phyloP scores from a whole-genome alignment of 2,329 filamentous ascomycete species.

The Colletotrichum sublineola region DNA sequence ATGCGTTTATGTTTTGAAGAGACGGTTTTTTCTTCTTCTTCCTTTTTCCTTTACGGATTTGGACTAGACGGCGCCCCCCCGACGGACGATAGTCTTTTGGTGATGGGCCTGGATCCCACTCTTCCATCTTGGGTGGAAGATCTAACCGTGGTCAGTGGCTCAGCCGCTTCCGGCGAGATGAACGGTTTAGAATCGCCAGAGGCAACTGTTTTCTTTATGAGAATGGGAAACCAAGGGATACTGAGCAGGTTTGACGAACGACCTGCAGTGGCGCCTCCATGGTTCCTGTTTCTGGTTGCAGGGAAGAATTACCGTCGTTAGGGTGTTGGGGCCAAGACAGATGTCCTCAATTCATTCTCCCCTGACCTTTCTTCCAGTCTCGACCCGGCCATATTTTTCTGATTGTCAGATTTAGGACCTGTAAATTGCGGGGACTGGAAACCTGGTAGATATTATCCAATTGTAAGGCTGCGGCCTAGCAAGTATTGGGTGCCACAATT shows the following conservation, averaged over 20 bases:
- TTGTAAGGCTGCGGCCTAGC: background rate
- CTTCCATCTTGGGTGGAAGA: background rate
- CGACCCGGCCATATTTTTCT: background rate
- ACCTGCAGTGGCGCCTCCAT: constrained; percentile 9
- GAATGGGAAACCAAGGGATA: background rate
- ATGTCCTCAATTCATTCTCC: background rate
- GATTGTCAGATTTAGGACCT: no score
- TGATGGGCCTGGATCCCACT: background rate
- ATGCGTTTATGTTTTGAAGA: background rate
- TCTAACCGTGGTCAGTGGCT: background rate
- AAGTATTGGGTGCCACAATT: no score
- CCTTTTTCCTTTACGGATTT: background rate
- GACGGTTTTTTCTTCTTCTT: background rate
- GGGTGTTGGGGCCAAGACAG: background rate
- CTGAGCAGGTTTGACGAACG: constrained; percentile 1
- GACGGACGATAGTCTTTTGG: background rate
- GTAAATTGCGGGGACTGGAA: background rate
- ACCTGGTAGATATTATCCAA: background rate
- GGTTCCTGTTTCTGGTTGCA: background rate
- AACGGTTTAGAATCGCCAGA: background rate
- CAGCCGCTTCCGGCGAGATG: constrained; percentile 11
- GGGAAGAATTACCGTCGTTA: background rate
- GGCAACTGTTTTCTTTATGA: background rate
- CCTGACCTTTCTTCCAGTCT: background rate
- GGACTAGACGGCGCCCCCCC: background rate